These are phyloP conservation scores for Phytophthora niederhauseri DNA, from an alignment of 352 stramenopile species.

Conservation along the genomic window DNA sequence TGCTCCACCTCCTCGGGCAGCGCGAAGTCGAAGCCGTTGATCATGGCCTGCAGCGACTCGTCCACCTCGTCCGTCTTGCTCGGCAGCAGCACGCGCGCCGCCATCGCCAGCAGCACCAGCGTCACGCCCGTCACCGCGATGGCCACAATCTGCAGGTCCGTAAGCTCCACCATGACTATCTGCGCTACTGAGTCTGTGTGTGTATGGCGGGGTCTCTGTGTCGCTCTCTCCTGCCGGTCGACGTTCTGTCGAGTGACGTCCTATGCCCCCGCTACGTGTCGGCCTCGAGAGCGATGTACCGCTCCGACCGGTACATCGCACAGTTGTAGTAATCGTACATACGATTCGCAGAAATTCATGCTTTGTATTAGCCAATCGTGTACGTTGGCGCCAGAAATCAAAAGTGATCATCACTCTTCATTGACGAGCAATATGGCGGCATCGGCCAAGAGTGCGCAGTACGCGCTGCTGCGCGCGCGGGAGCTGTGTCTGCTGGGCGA, in stretches of 20 bases:
- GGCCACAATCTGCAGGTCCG: constrained; percentile 79
- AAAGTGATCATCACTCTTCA: constrained; percentile 3
- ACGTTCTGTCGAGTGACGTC: constrained; percentile 25
- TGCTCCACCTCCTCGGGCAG: constrained; percentile 80
- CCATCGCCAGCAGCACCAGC: constrained; percentile 62
- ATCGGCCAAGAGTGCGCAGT: constrained; percentile 13
- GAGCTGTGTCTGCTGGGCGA: constrained; percentile 74
- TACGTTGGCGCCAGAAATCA: constrained; percentile 10
- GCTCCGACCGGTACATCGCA: not conserved
- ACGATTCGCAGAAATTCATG: too few relatives aligned
- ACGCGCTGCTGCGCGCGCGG: constrained; percentile 53
- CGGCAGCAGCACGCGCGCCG: constrained; percentile 71
- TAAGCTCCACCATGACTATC: constrained; percentile 46
- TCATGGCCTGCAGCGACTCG: constrained; percentile 85
- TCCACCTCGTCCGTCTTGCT: constrained; percentile 76
- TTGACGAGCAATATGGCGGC: not conserved
- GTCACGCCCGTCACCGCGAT: constrained; percentile 64
- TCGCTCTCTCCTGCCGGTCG: constrained; percentile 5
- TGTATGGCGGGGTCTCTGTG: constrained; percentile 1
- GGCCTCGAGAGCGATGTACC: constrained; percentile 6
- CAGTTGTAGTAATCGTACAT: not conserved
- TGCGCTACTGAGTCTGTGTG: constrained; percentile 2
- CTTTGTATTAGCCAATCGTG: constrained; percentile 27
- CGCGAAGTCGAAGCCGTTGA: constrained; percentile 91
- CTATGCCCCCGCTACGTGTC: constrained; percentile 42